Percentiles rank a stretch among this genome's conserved stretches.
Evolutionary conservation across 768 basidiomycete species (phyloP).

Genomic region (Exidia glandulosa): DNA sequence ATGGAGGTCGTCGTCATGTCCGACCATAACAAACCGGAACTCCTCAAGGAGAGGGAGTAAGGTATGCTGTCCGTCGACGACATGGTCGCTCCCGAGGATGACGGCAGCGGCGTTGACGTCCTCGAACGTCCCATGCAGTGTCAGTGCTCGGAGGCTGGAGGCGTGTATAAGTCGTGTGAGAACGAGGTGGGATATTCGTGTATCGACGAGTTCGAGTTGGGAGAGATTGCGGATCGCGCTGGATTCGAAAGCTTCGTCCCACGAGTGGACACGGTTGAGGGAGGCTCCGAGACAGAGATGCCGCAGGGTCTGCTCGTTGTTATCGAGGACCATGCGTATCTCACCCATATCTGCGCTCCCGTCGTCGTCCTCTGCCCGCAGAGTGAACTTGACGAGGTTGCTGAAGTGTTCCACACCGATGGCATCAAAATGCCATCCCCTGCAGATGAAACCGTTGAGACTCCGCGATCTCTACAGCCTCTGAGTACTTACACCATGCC

Average conservation of each 20-base stretch:
- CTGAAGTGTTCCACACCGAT: constrained; percentile 54
- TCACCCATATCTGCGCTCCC: constrained; percentile 63
- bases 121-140: constrained; percentile 55
- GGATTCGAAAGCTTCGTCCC: constrained; percentile 55
- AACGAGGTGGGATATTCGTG: constrained; percentile 52
- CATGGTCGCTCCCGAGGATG: constrained; percentile 50
- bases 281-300: constrained; percentile 64
- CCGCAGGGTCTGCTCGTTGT: constrained; percentile 42
- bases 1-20: constrained; percentile 42
- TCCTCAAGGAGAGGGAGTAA: constrained; percentile 51
- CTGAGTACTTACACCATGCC: constrained; percentile 40
- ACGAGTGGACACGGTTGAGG: constrained; percentile 50
- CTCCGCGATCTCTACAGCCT: neutral
- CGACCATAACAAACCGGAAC: constrained; percentile 54
- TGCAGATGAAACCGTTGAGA: constrained; percentile 10
- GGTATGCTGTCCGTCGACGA: constrained; percentile 46
- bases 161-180: constrained; percentile 54
- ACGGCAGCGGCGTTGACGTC: constrained; percentile 46
- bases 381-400: constrained; percentile 50
- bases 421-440: constrained; percentile 67
- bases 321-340: constrained; percentile 51
- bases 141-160: constrained; percentile 48
- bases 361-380: constrained; percentile 61
- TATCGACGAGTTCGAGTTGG: constrained; percentile 60
- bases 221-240: constrained; percentile 55